A percentile compares a stretch with the other conserved stretches of the same genome.
Evolutionary conservation across 345 rosid genomes (phyloP).

Genomic region (Rhizophora apiculata): DNA sequence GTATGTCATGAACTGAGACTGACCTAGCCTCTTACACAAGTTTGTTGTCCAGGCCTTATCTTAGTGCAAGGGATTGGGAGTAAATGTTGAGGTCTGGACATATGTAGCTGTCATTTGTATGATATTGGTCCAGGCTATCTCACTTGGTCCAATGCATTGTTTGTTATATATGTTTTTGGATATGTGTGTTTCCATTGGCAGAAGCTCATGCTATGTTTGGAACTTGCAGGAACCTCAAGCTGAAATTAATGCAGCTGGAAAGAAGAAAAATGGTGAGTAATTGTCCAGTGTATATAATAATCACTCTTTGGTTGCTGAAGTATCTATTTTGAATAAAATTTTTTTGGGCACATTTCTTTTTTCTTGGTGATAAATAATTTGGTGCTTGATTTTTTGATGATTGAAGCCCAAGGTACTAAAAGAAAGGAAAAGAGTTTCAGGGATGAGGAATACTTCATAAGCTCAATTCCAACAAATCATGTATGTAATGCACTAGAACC

Average conservation of each 20-base stretch:
- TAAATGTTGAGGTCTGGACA: no score
- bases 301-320: neutral
- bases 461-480: constrained; percentile 79
- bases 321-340: neutral
- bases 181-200: neutral
- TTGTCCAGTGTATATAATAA: neutral
- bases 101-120: no score
- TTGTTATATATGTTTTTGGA: neutral
- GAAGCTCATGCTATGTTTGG: constrained; percentile 15
- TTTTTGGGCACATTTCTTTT: constrained; percentile 7
- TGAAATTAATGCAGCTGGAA: constrained; percentile 34
- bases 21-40: neutral
- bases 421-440: constrained; percentile 73
- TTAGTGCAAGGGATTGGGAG: neutral
- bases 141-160: no score
- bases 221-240: constrained; percentile 50
- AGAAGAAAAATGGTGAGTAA: constrained; percentile 45
- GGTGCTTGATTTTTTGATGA: constrained; percentile 19
- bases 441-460: constrained; percentile 83
- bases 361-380: constrained; percentile 14
- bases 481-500: constrained; percentile 38
- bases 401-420: constrained; percentile 50
- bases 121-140: no score
- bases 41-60: neutral
- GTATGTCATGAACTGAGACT: neutral